phyloP scores from a whole-genome alignment of 225 moss, liverwort and hornwort genomes.

The Asterella californica region DNA sequence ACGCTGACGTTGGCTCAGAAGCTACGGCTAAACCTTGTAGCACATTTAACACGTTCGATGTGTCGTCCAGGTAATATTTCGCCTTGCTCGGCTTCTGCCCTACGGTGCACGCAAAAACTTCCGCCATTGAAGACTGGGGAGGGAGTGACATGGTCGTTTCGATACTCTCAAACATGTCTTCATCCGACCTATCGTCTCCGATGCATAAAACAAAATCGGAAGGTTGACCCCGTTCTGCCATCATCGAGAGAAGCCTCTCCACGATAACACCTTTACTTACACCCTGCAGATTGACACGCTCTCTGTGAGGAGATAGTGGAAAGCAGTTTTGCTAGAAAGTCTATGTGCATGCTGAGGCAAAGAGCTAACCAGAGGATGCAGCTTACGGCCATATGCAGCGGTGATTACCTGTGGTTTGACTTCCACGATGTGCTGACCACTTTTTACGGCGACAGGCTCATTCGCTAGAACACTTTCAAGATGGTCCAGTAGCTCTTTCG shows the following conservation, averaged over 20 bases:
- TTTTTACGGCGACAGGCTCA: constrained; percentile 85
- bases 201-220: constrained; percentile 82
- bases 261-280: constrained; percentile 89
- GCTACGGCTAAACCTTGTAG: constrained; percentile 73
- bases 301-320: too few relatives aligned
- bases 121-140: constrained; percentile 58
- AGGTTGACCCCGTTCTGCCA: constrained; percentile 61
- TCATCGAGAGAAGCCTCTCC: constrained; percentile 69
- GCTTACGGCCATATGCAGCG: background rate
- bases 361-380: background rate
- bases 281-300: constrained; percentile 49
- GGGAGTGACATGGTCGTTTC: constrained; percentile 50
- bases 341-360: background rate
- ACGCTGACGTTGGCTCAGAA: constrained; percentile 58
- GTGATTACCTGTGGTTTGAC: constrained; percentile 80
- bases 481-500: constrained; percentile 88
- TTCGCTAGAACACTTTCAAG: constrained; percentile 88
- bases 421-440: constrained; percentile 85
- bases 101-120: constrained; percentile 84
- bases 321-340: background rate
- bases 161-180: constrained; percentile 86
- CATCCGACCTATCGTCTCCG: constrained; percentile 88
- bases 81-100: constrained; percentile 95
- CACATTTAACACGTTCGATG: constrained; percentile 76
- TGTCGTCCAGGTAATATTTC: constrained; percentile 86